Evolutionary conservation across 2,329 filamentous ascomycete genomes (phyloP), one percentile per base, ranked within the genome.

Genomic region (Xylariaceae sp.): DNA sequence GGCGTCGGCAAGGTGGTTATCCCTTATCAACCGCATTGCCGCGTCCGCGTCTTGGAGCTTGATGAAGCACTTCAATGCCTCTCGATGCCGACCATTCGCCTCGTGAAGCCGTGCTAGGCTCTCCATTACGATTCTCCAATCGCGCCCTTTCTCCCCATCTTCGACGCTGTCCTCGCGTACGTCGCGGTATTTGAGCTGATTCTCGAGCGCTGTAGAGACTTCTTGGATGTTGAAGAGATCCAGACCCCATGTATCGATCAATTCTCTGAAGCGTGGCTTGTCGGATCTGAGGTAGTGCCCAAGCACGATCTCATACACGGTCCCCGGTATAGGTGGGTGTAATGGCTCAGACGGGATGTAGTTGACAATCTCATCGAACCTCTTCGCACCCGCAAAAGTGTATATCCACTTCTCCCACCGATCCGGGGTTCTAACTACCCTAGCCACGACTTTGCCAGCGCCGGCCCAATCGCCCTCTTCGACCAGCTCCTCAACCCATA

Each of bases 371-470:
- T 94, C 89, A 54, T 95, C 86, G 48, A 94, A 87, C 51, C 80
- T 87, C 43, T 85, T 75, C 3, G 84, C 83, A 25, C 87, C 82
- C 6, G 88, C 86, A 60, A 98, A 98, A 0, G 77, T 81, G 77
- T 84, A 93, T 5, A 93, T 83, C 88, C 90, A 96, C 50, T 93
- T 86, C 61, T 96, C 89, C 92, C 92, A 98, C 46, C 82, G 70
- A 30, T 82, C 70, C 1, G 87, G 77, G 1, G 81, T 86, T 27
- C 78, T 78, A 1, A 98, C 67, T 1, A 95, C 89, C 51, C 81
- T 87, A 11, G 82, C 84, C 38, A 88, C 90, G 4, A 93, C 70
- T 49, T 82, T 70, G 1, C 87, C 90, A 5, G 92, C 92, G 37
- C 73, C 67, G 7, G 56, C 55, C 92, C 92, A 98, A 40, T 90